Evolutionary conservation across 2,329 filamentous ascomycete genomes (phyloP), one percentile per base, ranked within the genome.

Genomic region (Arthrobotrys entomopaga): DNA sequence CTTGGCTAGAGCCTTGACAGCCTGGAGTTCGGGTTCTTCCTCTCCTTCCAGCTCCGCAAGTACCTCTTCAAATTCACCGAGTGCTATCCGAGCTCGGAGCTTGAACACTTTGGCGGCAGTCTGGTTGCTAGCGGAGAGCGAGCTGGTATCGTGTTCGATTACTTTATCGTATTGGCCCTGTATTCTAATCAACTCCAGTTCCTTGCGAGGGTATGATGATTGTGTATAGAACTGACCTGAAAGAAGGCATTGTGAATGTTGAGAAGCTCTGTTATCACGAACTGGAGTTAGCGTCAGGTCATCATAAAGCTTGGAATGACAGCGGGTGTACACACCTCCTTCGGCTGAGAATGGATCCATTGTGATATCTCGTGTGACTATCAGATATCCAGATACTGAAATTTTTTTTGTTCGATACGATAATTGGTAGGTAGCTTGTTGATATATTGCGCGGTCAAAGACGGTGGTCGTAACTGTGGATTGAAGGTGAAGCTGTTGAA

Each of bases 81-180:
- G 87, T 59, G 93, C 93, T 79, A 97, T 88, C 80, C 90, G 90
- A 49, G 94, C 89, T 81, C 95, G 91, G 76, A 94, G 88, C 81
- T 90, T 86, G 65, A 98, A 87, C 50, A 97, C 84, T 70, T 89
- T 89, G 46, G 91, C 91, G 48, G 92, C 88, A 13, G 93, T 85
- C 53, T 86, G 85, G 83, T 97, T 97, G 79, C 90, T 88, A 76
- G 89, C 78, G 50, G 91, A 95, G 80, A 98, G 90, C 72, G 89
- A 85, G 4, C 90, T 88, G 49, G 89, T 90, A 82, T 96, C 90
- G 83, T 93, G 96, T 83, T 95, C 90, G 82, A 96, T 82, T 77
- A 96, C 93, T 80, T 90, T 86, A 80, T 91, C 87, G 86, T 92
- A 97, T 85, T 96, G 93, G 80, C 91, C 93, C 82, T 74, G 16